phyloP scores from a whole-genome alignment of 1,139 yeast species.

The Candida labiduridarum region DNA sequence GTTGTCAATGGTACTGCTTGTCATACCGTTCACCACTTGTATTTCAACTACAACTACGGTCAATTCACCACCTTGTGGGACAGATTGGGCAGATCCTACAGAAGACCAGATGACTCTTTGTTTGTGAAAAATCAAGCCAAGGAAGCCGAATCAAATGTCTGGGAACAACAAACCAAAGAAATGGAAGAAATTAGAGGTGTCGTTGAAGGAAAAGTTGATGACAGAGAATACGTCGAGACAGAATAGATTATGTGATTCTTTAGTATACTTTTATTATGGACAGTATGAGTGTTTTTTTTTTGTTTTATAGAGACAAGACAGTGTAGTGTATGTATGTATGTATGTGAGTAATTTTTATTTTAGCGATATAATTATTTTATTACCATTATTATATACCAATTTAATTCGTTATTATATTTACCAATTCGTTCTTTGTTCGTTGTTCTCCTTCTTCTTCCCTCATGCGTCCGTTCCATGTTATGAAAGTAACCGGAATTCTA shows the following conservation, averaged over 20 bases:
- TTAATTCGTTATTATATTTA: no score
- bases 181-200: constrained; percentile 80
- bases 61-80: constrained; percentile 99
- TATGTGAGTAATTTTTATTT: background rate
- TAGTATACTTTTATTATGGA: constrained; percentile 2
- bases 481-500: no score
- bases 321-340: background rate
- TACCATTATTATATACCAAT: no score
- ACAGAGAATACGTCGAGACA: constrained; percentile 39
- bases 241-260: background rate
- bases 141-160: constrained; percentile 52
- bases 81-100: constrained; percentile 89
- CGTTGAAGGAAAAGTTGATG: constrained; percentile 75
- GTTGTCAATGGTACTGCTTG: constrained; percentile 97
- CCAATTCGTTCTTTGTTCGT: no score
- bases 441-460: no score
- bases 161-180: constrained; percentile 72
- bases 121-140: constrained; percentile 66
- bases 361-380: background rate
- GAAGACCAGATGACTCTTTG: constrained; percentile 86
- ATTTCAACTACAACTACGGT: constrained; percentile 96
- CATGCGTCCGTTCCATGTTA: no score
- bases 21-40: constrained; percentile 94
- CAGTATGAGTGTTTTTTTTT: background rate
- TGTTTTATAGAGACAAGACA: background rate